These are phyloP conservation scores for Didymellaceae sp. DNA, from an alignment of 2,329 filamentous ascomycete genomes.

Conservation along the genomic window DNA sequence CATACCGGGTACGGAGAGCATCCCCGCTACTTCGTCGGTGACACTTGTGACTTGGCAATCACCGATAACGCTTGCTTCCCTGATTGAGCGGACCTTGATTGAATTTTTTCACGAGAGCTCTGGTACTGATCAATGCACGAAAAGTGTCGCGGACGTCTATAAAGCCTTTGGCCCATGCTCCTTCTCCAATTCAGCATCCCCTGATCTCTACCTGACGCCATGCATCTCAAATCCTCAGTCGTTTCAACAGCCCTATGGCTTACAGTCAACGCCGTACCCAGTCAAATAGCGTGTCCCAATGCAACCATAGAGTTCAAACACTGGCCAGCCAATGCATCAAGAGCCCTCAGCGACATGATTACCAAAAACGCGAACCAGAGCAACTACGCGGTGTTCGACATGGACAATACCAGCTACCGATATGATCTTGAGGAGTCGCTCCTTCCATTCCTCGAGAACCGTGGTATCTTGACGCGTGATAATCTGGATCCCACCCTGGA, in stretches of 20 bases:
- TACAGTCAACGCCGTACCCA: conserved; percentile 21
- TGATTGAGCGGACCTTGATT: conserved; percentile 6
- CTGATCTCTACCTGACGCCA: neutral
- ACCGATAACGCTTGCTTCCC: conserved; percentile 4
- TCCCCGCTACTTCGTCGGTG: conserved; percentile 23
- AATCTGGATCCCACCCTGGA: conserved; percentile 38
- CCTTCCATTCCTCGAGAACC: conserved; percentile 40
- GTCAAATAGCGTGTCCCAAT: conserved; percentile 20
- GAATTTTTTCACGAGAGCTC: conserved; percentile 2
- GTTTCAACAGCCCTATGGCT: conserved; percentile 32
- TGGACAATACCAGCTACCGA: conserved; percentile 42
- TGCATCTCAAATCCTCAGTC: conserved; percentile 15
- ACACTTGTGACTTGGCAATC: conserved; percentile 17
- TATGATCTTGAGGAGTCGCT: conserved; percentile 41
- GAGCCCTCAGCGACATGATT: conserved; percentile 39
- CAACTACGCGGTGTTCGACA: conserved; percentile 43
- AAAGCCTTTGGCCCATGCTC: neutral
- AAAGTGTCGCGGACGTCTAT: neutral
- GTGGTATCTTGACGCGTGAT: conserved; percentile 39
- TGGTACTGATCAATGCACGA: conserved; percentile 2
- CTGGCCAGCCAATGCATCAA: conserved; percentile 37
- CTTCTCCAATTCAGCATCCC: neutral
- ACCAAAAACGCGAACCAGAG: conserved; percentile 38
- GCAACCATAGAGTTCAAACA: conserved; percentile 29
- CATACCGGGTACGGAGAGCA: conserved; percentile 10